A percentile compares a stretch with the other conserved stretches of the same genome.
These are phyloP conservation scores for Dothidotthia symphoricarpi DNA, from an alignment of 2,329 filamentous ascomycete genomes.

Conservation along the genomic window DNA sequence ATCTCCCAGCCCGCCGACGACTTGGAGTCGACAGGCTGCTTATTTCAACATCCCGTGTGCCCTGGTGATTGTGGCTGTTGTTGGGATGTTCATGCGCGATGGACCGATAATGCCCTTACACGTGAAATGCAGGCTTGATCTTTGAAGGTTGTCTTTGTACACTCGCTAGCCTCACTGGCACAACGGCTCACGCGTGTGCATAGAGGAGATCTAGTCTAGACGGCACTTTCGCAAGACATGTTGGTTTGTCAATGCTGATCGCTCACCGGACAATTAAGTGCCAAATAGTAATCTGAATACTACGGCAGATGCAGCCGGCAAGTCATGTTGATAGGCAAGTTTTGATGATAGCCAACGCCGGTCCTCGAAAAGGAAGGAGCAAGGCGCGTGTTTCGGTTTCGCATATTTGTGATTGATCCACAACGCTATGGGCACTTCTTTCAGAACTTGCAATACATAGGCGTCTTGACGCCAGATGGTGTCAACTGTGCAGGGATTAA, in stretches of 20 bases:
- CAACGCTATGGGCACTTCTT: slow-evolving; percentile 7
- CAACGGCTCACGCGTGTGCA: not conserved
- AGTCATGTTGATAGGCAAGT: slow-evolving; percentile 1
- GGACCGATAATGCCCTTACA: not conserved
- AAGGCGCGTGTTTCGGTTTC: no score
- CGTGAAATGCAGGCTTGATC: slow-evolving; percentile 4
- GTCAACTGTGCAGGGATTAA: slow-evolving; percentile 16
- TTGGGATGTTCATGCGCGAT: not conserved
- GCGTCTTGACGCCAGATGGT: slow-evolving; percentile 10
- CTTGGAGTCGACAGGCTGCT: slow-evolving; percentile 17
- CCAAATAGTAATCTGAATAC: slow-evolving; percentile 18
- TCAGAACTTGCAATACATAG: slow-evolving; percentile 12
- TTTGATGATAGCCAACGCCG: slow-evolving; percentile 1
- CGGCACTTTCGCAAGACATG: not conserved
- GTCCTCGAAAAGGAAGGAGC: not conserved
- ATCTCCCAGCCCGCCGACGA: slow-evolving; percentile 28
- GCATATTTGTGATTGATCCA: slow-evolving; percentile 8
- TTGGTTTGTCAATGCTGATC: slow-evolving; percentile 21
- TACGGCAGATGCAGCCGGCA: slow-evolving; percentile 15
- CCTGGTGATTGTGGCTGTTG: slow-evolving; percentile 2
- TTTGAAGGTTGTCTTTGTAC: slow-evolving; percentile 8
- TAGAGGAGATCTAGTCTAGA: no score
- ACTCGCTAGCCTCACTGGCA: slow-evolving; percentile 10
- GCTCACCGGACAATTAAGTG: slow-evolving; percentile 20
- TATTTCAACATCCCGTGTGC: slow-evolving; percentile 18